Evolutionary conservation across 805 yeast genomes (phyloP).

Genomic region (Ogataea allantospora): DNA sequence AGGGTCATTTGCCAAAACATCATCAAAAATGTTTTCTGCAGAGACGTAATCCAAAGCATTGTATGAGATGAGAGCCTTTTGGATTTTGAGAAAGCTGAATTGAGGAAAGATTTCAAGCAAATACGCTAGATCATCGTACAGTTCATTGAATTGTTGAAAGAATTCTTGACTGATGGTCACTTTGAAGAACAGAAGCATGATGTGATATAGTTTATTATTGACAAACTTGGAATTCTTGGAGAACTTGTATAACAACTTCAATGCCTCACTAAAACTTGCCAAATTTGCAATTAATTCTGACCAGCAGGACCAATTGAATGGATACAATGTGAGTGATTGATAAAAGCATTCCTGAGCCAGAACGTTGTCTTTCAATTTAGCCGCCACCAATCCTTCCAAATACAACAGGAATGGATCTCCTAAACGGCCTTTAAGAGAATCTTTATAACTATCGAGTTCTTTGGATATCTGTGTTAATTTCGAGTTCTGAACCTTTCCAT

Average conservation of each 20-base stretch:
- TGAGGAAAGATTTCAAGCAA: slow-evolving; percentile 62
- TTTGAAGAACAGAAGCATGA: slow-evolving; percentile 53
- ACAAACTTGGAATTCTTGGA: slow-evolving; percentile 35
- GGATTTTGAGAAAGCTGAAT: slow-evolving; percentile 72
- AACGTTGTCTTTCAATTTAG: slow-evolving; percentile 58
- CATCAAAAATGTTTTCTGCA: slow-evolving; percentile 79
- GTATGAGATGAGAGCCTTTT: slow-evolving; percentile 77
- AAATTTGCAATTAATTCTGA: slow-evolving; percentile 67
- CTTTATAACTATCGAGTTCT: slow-evolving; percentile 39
- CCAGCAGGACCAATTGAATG: slow-evolving; percentile 96
- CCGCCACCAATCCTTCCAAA: slow-evolving; percentile 64
- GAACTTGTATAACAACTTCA: slow-evolving; percentile 38
- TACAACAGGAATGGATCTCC: slow-evolving; percentile 65
- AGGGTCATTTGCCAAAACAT: slow-evolving; percentile 72
- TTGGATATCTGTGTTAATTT: slow-evolving; percentile 36
- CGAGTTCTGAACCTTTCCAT: slow-evolving; percentile 32
- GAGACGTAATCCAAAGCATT: slow-evolving; percentile 81
- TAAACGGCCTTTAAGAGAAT: slow-evolving; percentile 12
- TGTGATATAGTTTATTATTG: slow-evolving; percentile 26
- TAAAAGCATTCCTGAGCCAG: slow-evolving; percentile 62
- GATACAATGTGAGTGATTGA: slow-evolving; percentile 62
- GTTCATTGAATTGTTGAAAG: slow-evolving; percentile 59
- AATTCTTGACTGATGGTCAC: slow-evolving; percentile 74
- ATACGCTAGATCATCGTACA: slow-evolving; percentile 48
- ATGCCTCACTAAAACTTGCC: slow-evolving; percentile 59